Base-by-base conservation (phyloP, 768 basidiomycete species). In the Psilocybe sp. region DNA sequence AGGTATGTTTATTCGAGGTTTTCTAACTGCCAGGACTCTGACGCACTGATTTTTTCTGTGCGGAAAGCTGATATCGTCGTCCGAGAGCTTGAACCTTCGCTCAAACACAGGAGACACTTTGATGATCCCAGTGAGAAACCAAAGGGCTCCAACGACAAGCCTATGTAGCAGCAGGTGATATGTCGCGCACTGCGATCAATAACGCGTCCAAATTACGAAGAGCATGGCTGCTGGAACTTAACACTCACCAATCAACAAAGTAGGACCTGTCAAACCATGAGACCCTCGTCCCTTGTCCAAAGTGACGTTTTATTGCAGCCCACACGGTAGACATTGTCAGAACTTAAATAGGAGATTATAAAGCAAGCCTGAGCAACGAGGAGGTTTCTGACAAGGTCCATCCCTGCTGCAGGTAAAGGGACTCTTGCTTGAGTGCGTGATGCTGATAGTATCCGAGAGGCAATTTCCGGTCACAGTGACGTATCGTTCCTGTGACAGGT, bases 51-150 rank as follows among this genome's bases (percentile, higher is more conserved):
- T 75, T 40, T 70, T 61, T 40, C 63, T 66, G 54, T 82, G 76
- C 11, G 74, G 73, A 57, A 80, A 73, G 47, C 66, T 73, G 39
- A 87, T 85, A 13, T 75, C 63, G 9, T 74, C 69, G 55, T 87
- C 84, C 37, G 78, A 60, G 3, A 62, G 52, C 44, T 67, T 66
- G 55, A 84, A 81, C 1, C 73, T 70, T 13, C 83, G 71, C 57
- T 81, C 69, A 56, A 71, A 82, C 8, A 79, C 72, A 2, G 75
- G 69, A 4, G 70, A 60, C 14, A 54, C 46, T 37, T 64, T 68
- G 40, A 75, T 66, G 20, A 73, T 31, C 53, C 62, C 68, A 6
- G 75, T 71, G 2, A 78, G 58, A 2, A 74, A 23, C 74, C 79
- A 80, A 18, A 79, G 57, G 33, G 65, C 44, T 9, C 65, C 51